Percentiles rank a stretch among this genome's conserved stretches.
Evolutionary conservation across 2,329 filamentous ascomycete genomes (phyloP).

Genomic region (Falciphora oryzae): DNA sequence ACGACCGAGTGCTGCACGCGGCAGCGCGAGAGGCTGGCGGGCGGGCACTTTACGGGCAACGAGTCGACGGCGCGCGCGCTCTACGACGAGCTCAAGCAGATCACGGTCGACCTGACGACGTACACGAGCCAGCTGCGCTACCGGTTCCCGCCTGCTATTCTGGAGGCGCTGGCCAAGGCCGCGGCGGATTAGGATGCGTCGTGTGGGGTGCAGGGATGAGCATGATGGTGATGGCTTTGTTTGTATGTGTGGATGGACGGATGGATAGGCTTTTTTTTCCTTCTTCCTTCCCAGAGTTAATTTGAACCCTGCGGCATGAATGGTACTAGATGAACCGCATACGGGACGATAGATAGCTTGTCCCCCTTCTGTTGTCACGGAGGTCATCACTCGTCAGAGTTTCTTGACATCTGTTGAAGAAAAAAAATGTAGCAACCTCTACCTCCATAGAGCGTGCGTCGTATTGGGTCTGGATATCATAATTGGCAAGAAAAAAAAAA

Average conservation of each 20-base stretch:
- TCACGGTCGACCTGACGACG: slow-evolving; percentile 84
- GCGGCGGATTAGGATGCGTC: slow-evolving; percentile 52
- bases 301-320: not conserved
- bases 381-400: too few species aligned
- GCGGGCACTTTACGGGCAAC: slow-evolving; percentile 69
- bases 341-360: too few species aligned
- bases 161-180: slow-evolving; percentile 80
- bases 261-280: not conserved
- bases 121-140: slow-evolving; percentile 92
- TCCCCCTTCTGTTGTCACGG: too few species aligned
- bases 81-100: slow-evolving; percentile 67
- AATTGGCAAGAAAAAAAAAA: too few species aligned
- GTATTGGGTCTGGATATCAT: not conserved
- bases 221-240: not conserved
- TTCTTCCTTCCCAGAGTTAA: not conserved
- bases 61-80: slow-evolving; percentile 57
- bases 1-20: slow-evolving; percentile 79
- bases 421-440: not conserved
- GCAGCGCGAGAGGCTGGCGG: slow-evolving; percentile 66
- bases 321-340: not conserved
- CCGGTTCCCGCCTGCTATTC: slow-evolving; percentile 77
- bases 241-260: not conserved
- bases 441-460: not conserved
- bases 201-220: too few species aligned
- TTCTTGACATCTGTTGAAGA: too few species aligned